Percentiles rank a stretch among this genome's conserved stretches.
These are phyloP conservation scores for Solanum chilense DNA, from an alignment of 257 asterid genomes.

Conservation along the genomic window DNA sequence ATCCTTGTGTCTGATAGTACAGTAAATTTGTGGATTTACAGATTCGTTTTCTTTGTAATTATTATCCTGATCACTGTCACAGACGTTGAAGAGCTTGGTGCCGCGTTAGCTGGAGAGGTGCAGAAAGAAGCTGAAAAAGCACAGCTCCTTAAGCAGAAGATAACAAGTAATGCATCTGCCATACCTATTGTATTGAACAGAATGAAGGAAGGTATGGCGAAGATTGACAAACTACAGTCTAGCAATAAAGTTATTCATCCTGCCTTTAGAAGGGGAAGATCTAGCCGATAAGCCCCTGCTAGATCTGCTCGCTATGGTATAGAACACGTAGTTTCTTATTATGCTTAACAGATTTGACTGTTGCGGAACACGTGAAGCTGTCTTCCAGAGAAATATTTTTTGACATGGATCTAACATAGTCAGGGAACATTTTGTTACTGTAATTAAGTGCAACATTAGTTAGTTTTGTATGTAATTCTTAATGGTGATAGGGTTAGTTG, in stretches of 20 bases:
- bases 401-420: neutral
- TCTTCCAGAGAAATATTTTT: neutral
- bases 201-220: conserved; percentile 51
- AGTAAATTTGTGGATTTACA: conserved; percentile 10
- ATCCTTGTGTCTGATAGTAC: neutral
- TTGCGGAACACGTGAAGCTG: neutral
- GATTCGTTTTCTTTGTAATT: neutral
- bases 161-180: conserved; percentile 36
- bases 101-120: conserved; percentile 6
- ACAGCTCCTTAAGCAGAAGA: conserved; percentile 56
- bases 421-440: neutral
- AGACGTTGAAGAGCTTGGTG: neutral
- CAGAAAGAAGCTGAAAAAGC: conserved; percentile 33
- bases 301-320: neutral
- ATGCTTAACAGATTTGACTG: neutral
- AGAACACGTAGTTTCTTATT: neutral
- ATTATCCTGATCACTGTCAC: neutral
- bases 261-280: conserved; percentile 50
- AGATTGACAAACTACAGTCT: conserved; percentile 49
- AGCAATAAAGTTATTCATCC: conserved; percentile 35
- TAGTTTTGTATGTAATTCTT: neutral
- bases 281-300: conserved; percentile 7
- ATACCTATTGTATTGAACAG: conserved; percentile 47
- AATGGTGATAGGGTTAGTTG: neutral
- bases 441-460: neutral